Conservation (phyloP, 2,329 filamentous ascomycete genomes). For the Pyricularia sp. region DNA sequence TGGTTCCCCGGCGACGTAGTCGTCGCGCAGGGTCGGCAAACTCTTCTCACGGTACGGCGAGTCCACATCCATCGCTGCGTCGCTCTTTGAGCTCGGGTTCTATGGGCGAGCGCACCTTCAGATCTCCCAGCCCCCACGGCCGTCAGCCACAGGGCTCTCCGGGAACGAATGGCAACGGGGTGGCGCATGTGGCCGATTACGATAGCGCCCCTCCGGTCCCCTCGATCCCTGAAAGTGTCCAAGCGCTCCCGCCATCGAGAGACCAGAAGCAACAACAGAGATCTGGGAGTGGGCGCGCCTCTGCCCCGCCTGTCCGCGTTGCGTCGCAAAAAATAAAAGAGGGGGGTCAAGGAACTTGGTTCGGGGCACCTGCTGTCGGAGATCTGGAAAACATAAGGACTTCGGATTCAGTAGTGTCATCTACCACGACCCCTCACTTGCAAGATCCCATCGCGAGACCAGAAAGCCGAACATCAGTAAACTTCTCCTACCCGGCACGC, state of each 20-base stretch:
- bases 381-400: slow-evolving; percentile 34
- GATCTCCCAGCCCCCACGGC: slow-evolving; percentile 60
- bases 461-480: slow-evolving; percentile 42
- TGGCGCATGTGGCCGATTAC: slow-evolving; percentile 49
- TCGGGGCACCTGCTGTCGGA: slow-evolving; percentile 32
- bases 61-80: slow-evolving; percentile 4
- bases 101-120: slow-evolving; percentile 84
- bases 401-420: slow-evolving; percentile 29
- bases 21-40: slow-evolving; percentile 58
- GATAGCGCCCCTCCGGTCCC: slow-evolving; percentile 1
- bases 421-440: slow-evolving; percentile 13
- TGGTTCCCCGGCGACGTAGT: slow-evolving; percentile 79
- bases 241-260: slow-evolving; percentile 4
- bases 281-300: slow-evolving; percentile 27
- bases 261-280: slow-evolving; percentile 14
- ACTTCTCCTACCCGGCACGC: slow-evolving; percentile 48
- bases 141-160: slow-evolving; percentile 16
- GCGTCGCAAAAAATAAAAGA: slow-evolving; percentile 41
- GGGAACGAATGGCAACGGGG: slow-evolving; percentile 13
- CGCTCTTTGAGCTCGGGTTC: slow-evolving; percentile 57
- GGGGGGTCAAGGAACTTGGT: slow-evolving; percentile 36
- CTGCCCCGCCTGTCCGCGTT: slow-evolving; percentile 34
- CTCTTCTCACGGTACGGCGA: slow-evolving; percentile 47
- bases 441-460: slow-evolving; percentile 29
- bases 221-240: neutral